phyloP scores from a whole-genome alignment of 2,329 filamentous ascomycete species.

The Calonectria pauciramosa region DNA sequence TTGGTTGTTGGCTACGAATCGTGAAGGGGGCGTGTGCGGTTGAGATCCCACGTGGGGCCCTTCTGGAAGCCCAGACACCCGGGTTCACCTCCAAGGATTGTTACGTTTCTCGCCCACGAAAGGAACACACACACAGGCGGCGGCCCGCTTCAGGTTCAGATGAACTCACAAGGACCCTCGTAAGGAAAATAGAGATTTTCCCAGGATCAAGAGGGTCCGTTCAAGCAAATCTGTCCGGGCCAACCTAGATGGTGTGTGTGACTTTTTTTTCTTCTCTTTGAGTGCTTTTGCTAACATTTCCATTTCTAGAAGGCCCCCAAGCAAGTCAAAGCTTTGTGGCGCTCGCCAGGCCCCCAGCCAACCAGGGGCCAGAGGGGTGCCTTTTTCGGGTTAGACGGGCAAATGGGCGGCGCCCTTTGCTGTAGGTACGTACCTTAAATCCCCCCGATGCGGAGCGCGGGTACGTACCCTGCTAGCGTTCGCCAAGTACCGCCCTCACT shows the following conservation, averaged over 20 bases:
- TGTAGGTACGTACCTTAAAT: background rate
- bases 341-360: background rate
- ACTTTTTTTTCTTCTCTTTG: background rate
- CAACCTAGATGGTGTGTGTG: background rate
- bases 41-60: constrained; percentile 16
- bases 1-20: background rate
- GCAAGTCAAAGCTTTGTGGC: background rate
- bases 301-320: constrained; percentile 1
- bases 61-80: constrained; percentile 1
- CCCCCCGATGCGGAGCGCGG: background rate
- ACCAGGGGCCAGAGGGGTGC: constrained; percentile 13
- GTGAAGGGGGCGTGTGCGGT: constrained; percentile 22
- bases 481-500: background rate
- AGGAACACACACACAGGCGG: background rate
- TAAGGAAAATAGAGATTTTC: constrained; percentile 26
- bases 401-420: background rate
- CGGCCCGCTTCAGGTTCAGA: constrained; percentile 20
- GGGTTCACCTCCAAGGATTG: background rate
- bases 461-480: background rate
- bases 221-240: constrained; percentile 5
- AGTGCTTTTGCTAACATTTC: constrained; percentile 12
- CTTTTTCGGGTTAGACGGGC: constrained; percentile 12
- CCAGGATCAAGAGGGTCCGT: constrained; percentile 22
- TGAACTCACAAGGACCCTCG: background rate
- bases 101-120: background rate